Conservation (phyloP, 1,284 basidiomycete species). For the Apiotrichum mycotoxinovorans region DNA sequence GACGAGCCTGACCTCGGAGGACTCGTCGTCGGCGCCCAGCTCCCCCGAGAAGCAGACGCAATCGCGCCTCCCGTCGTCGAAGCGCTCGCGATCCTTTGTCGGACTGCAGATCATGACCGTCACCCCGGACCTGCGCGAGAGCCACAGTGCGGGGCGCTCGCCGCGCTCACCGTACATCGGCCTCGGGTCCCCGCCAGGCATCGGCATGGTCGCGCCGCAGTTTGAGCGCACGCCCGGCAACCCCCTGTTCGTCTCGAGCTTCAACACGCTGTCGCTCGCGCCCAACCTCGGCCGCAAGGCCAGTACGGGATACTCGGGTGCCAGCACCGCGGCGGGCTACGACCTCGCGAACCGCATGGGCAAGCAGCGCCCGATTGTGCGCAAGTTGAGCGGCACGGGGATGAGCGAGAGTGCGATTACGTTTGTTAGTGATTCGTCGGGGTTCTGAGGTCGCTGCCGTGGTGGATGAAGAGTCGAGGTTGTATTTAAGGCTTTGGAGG, state of each 20-base stretch:
- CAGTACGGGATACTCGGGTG: slow-evolving; percentile 16
- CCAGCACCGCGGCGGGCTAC: background rate
- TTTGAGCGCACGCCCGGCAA: slow-evolving; percentile 43
- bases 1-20: background rate
- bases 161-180: background rate
- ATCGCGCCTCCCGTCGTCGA: too few relatives aligned
- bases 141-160: background rate
- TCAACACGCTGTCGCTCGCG: slow-evolving; percentile 35
- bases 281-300: slow-evolving; percentile 44
- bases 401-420: slow-evolving; percentile 50
- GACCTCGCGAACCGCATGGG: background rate
- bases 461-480: background rate
- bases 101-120: slow-evolving; percentile 5
- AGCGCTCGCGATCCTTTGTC: slow-evolving; percentile 4
- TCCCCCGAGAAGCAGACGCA: background rate
- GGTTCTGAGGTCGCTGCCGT: background rate
- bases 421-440: slow-evolving; percentile 36
- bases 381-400: slow-evolving; percentile 41
- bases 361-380: background rate
- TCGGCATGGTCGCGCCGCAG: slow-evolving; percentile 2
- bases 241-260: slow-evolving; percentile 45
- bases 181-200: background rate
- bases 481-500: too few relatives aligned
- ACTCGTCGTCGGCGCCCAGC: background rate
- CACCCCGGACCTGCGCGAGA: background rate